Evolutionary conservation across 352 stramenopile genomes (phyloP).

Genomic region (Pythium rishiriense): DNA sequence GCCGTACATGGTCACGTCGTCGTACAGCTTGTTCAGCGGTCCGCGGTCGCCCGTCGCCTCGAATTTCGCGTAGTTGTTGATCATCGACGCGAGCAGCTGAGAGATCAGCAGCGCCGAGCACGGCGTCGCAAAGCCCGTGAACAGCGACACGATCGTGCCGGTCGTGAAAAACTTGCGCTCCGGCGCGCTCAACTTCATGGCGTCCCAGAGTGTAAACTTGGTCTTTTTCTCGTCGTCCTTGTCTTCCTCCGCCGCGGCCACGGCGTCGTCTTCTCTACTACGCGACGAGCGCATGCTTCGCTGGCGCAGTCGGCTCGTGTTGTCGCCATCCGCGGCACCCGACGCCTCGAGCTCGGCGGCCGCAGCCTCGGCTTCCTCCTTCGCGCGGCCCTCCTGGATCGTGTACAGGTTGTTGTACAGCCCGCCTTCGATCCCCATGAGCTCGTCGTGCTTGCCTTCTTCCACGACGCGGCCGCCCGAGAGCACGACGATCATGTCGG

Average conservation of each 20-base stretch:
- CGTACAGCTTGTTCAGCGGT: conserved; percentile 33
- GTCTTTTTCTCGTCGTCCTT: background rate
- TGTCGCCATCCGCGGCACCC: no score
- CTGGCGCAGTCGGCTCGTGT: background rate
- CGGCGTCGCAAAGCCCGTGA: conserved; percentile 18
- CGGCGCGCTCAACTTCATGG: conserved; percentile 18
- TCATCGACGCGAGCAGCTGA: conserved; percentile 30
- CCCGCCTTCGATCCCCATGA: conserved; percentile 18
- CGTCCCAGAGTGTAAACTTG: conserved; percentile 15
- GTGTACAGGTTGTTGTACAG: conserved; percentile 16
- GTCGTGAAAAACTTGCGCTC: conserved; percentile 12
- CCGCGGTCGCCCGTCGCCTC: conserved; percentile 21
- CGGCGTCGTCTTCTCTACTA: background rate
- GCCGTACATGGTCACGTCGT: conserved; percentile 28
- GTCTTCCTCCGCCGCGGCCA: background rate
- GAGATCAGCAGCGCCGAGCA: conserved; percentile 18
- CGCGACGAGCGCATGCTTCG: background rate
- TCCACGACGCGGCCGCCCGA: conserved; percentile 24
- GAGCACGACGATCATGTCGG: conserved; percentile 33
- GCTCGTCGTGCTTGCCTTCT: conserved; percentile 24
- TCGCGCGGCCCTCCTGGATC: background rate
- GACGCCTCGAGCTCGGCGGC: background rate
- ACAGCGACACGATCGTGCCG: conserved; percentile 1
- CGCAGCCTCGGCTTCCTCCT: conserved; percentile 1
- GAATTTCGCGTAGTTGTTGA: conserved; percentile 36